phyloP scores from a whole-genome alignment of 1,139 yeast genomes.

The Fermentozyma sake region DNA sequence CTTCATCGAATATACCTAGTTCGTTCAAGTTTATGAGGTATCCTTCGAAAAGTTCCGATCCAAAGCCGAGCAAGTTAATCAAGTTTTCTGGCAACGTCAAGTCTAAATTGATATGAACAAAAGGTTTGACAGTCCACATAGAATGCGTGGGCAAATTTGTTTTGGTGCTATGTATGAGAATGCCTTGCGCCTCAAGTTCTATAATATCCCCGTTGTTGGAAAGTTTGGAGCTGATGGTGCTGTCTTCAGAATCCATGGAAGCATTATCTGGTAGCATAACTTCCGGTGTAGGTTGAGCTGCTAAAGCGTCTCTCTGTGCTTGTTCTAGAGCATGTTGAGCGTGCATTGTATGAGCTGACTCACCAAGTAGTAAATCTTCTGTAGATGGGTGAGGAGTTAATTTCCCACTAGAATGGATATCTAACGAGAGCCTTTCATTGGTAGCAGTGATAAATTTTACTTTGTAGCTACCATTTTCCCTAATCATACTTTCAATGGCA shows the following conservation, averaged over 20 bases:
- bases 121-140: slow-evolving; percentile 91
- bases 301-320: too few relatives aligned
- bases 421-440: slow-evolving; percentile 18
- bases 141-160: slow-evolving; percentile 71
- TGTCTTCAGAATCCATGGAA: slow-evolving; percentile 11
- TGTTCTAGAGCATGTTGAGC: too few relatives aligned
- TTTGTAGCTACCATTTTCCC: slow-evolving; percentile 72
- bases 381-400: slow-evolving; percentile 26
- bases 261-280: background rate
- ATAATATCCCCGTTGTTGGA: slow-evolving; percentile 57
- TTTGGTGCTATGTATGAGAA: slow-evolving; percentile 67
- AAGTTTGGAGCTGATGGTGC: slow-evolving; percentile 25
- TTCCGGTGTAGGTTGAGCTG: background rate
- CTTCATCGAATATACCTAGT: slow-evolving; percentile 57
- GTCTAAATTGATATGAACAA: slow-evolving; percentile 56
- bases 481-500: slow-evolving; percentile 68
- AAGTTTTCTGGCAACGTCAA: slow-evolving; percentile 65
- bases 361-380: slow-evolving; percentile 12
- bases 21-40: slow-evolving; percentile 64
- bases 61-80: slow-evolving; percentile 77
- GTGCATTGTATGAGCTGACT: too few relatives aligned
- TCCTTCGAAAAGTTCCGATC: slow-evolving; percentile 77
- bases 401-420: slow-evolving; percentile 13
- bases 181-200: slow-evolving; percentile 92
- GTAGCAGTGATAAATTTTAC: slow-evolving; percentile 67